These are phyloP conservation scores for Wallacemonas sp. DNA, from an alignment of 208 protist species.

Conservation along the genomic window DNA sequence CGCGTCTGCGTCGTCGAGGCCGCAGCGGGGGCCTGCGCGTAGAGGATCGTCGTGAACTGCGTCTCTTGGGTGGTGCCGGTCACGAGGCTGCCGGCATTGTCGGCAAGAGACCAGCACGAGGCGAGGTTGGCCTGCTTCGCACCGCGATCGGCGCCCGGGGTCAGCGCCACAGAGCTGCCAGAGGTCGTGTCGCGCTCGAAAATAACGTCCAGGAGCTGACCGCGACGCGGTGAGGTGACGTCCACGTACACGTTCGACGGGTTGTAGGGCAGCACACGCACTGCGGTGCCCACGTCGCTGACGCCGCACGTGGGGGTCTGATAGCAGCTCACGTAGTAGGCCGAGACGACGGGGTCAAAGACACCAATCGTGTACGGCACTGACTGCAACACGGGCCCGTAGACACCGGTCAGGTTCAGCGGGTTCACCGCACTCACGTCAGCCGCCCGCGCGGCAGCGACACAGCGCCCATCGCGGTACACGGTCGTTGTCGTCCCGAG, in stretches of 20 bases:
- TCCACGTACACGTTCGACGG: constrained; percentile 40
- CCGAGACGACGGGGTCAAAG: constrained; percentile 52
- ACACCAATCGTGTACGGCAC: constrained; percentile 60
- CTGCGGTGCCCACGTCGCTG: constrained; percentile 54
- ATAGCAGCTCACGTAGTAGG: constrained; percentile 76
- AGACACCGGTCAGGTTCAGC: constrained; percentile 30
- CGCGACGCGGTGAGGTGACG: constrained; percentile 50
- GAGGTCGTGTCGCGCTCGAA: constrained; percentile 58
- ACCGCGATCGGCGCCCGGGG: constrained; percentile 64
- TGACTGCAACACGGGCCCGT: constrained; percentile 24
- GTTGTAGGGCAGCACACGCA: constrained; percentile 62
- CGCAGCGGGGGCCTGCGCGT: constrained; percentile 41
- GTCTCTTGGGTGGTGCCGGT: constrained; percentile 55
- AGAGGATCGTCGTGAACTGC: constrained; percentile 56
- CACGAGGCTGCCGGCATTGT: constrained; percentile 44
- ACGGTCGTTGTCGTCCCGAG: constrained; percentile 27
- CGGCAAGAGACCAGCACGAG: constrained; percentile 72
- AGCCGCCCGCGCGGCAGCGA: constrained; percentile 31
- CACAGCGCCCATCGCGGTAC: constrained; percentile 74
- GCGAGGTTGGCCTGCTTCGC: constrained; percentile 45
- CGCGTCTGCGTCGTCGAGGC: constrained; percentile 35
- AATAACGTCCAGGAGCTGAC: constrained; percentile 70
- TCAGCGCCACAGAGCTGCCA: constrained; percentile 35
- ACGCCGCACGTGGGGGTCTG: constrained; percentile 59
- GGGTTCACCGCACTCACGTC: constrained; percentile 12